Conservation (phyloP, 148 eudicot species). For the Camellia lanceoleosa region DNA sequence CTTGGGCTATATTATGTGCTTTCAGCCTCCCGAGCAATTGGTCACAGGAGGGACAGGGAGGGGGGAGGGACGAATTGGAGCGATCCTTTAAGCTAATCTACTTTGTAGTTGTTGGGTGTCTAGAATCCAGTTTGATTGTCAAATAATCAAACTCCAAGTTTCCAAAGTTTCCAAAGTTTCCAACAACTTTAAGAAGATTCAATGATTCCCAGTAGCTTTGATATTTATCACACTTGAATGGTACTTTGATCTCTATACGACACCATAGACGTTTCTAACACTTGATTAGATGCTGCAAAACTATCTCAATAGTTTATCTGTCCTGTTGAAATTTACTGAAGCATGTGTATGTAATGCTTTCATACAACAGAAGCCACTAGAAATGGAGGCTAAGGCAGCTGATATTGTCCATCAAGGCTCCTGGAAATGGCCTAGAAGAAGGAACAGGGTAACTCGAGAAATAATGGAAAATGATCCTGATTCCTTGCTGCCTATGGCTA, state of each 20-base stretch:
- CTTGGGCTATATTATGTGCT: no score
- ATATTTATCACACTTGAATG: background rate
- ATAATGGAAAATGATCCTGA: no score
- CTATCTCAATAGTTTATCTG: background rate
- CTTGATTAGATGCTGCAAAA: background rate
- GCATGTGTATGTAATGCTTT: background rate
- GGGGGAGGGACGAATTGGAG: no score
- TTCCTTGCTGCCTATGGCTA: no score
- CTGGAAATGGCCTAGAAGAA: no score
- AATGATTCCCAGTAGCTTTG: background rate
- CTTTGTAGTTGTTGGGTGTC: no score
- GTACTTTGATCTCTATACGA: background rate
- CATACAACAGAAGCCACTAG: background rate
- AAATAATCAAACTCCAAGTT: background rate
- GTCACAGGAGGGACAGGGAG: no score
- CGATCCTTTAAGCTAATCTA: background rate
- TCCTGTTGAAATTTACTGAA: background rate
- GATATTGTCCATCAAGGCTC: no score
- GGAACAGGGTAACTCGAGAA: no score
- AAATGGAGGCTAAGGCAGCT: no score
- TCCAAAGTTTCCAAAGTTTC: background rate
- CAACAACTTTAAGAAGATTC: background rate
- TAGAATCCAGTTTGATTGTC: background rate
- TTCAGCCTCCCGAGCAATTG: no score
- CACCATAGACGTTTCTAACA: background rate